These are phyloP conservation scores for Lipomyces kockii DNA, from an alignment of 805 yeast genomes.

Conservation along the genomic window DNA sequence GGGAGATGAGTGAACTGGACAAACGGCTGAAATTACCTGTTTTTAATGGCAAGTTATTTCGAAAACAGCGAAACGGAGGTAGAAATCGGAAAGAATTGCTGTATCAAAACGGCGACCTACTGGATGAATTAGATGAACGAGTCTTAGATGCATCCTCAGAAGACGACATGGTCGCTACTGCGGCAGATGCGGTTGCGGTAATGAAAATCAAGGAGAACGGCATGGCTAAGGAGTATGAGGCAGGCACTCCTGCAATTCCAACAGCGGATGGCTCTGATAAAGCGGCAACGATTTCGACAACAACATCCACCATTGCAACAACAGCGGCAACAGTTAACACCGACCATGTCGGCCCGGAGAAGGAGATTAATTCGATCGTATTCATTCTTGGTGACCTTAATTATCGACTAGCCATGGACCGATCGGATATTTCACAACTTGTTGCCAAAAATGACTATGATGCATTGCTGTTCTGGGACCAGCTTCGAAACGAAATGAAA, in stretches of 20 bases:
- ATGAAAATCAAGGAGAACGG: constrained; percentile 14
- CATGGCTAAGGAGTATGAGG: constrained; percentile 24
- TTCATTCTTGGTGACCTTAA: constrained; percentile 61
- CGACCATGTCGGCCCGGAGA: constrained; percentile 28
- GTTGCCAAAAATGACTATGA: constrained; percentile 44
- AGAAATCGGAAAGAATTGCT: constrained; percentile 33
- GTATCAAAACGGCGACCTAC: constrained; percentile 42
- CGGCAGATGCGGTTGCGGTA: not conserved
- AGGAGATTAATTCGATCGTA: constrained; percentile 40
- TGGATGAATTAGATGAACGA: constrained; percentile 39
- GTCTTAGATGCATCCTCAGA: constrained; percentile 39
- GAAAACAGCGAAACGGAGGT: constrained; percentile 31
- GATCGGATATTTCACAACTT: constrained; percentile 43
- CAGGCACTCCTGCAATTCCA: constrained; percentile 5
- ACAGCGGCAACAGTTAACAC: constrained; percentile 32
- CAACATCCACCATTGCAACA: constrained; percentile 13
- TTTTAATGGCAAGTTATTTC: constrained; percentile 28
- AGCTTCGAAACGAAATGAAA: constrained; percentile 48
- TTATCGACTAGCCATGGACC: constrained; percentile 51
- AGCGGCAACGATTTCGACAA: constrained; percentile 24
- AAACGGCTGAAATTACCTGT: constrained; percentile 42
- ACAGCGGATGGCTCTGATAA: constrained; percentile 16
- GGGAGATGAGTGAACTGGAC: constrained; percentile 52
- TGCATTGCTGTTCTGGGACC: constrained; percentile 52
- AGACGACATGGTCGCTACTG: constrained; percentile 19